Evolutionary conservation across 805 yeast genomes (phyloP).

Genomic region (Saitoella complicata): DNA sequence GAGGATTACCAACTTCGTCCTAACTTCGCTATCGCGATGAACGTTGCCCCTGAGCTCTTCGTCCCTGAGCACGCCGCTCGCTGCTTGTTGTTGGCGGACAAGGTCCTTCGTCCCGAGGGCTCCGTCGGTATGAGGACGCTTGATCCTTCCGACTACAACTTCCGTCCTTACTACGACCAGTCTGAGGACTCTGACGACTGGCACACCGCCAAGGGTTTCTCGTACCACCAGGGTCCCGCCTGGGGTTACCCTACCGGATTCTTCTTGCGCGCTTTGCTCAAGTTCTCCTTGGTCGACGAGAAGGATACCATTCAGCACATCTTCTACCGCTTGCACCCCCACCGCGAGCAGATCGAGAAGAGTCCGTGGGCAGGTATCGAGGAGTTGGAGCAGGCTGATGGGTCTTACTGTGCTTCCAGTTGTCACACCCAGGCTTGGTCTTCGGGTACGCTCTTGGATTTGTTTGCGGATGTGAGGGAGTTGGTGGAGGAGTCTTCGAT

Average conservation of each 20-base stretch:
- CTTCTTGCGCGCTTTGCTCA: slow-evolving; percentile 61
- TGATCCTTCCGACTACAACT: slow-evolving; percentile 84
- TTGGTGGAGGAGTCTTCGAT: too few species aligned
- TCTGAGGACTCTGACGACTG: slow-evolving; percentile 69
- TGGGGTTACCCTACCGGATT: slow-evolving; percentile 92
- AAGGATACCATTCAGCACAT: slow-evolving; percentile 41
- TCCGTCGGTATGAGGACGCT: slow-evolving; percentile 84
- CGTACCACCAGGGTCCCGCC: slow-evolving; percentile 97
- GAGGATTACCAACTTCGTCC: slow-evolving; percentile 92
- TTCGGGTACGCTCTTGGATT: slow-evolving; percentile 65
- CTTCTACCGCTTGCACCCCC: slow-evolving; percentile 44
- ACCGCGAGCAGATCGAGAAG: slow-evolving; percentile 50
- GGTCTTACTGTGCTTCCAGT: slow-evolving; percentile 65
- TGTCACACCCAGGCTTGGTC: slow-evolving; percentile 98
- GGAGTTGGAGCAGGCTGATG: slow-evolving; percentile 80
- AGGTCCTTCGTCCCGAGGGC: slow-evolving; percentile 42
- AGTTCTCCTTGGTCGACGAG: slow-evolving; percentile 38
- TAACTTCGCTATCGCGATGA: slow-evolving; percentile 81
- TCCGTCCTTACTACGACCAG: slow-evolving; percentile 77
- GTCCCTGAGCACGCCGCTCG: slow-evolving; percentile 38
- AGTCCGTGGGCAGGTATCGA: slow-evolving; percentile 90
- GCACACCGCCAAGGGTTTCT: slow-evolving; percentile 87
- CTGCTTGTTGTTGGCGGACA: slow-evolving; percentile 63
- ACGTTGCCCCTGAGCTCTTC: slow-evolving; percentile 90
- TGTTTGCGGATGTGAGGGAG: slow-evolving; percentile 21